phyloP scores from a whole-genome alignment of 345 rosid species.

The Hibiscus trionum region DNA sequence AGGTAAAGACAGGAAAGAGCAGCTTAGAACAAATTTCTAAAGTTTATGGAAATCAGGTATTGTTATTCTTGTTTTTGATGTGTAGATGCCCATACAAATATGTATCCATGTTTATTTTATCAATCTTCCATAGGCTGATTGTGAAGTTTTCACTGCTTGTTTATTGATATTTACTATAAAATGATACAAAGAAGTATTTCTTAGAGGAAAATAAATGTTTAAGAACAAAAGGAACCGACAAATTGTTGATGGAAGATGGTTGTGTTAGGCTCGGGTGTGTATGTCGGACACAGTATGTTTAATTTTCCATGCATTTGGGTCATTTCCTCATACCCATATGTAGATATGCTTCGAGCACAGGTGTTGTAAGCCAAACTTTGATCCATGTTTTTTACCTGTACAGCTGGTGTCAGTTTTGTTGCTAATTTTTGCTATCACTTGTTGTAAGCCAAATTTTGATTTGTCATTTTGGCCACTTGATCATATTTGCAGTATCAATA shows the following conservation, averaged over 20 bases:
- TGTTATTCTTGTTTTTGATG: slow-evolving; percentile 9
- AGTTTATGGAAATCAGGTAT: slow-evolving; percentile 96
- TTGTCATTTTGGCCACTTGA: not conserved
- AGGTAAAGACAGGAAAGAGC: slow-evolving; percentile 83
- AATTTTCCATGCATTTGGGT: not conserved
- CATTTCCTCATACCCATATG: not conserved
- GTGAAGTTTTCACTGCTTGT: not conserved
- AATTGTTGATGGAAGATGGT: not conserved
- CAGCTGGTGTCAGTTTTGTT: not conserved
- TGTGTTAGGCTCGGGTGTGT: not conserved
- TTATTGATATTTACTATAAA: not conserved
- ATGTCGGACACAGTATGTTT: not conserved
- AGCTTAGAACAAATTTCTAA: slow-evolving; percentile 91
- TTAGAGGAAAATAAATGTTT: not conserved
- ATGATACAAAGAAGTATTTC: not conserved
- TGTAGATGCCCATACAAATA: not conserved
- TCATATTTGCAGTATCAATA: not conserved
- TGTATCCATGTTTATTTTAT: not conserved
- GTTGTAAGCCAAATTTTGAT: not conserved
- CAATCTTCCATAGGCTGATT: not conserved
- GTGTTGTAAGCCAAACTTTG: not conserved
- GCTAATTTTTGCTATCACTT: not conserved
- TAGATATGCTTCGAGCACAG: not conserved
- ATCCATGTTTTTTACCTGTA: not conserved
- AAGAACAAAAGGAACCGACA: not conserved